Evolutionary conservation across 139 green algal species (phyloP).

Genomic region (Chlamydomonas incerta): DNA sequence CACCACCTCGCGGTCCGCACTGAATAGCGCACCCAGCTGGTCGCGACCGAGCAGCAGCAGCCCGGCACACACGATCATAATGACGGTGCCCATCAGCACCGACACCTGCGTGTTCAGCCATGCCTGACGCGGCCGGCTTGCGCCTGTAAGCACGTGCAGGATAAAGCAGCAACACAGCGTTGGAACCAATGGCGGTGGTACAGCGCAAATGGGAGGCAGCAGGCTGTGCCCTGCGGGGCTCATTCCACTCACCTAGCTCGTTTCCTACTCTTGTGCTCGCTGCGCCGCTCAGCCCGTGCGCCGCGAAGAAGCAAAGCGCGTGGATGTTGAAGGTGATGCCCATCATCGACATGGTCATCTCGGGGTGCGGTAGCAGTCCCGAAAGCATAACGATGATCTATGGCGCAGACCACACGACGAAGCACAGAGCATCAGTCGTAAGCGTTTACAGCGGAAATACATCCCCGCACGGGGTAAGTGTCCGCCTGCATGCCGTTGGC

Average conservation of each 20-base stretch:
- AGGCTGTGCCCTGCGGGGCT: no score
- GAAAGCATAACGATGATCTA: slow-evolving; percentile 72
- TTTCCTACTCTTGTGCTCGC: slow-evolving; percentile 74
- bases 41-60: slow-evolving; percentile 54
- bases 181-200: no score
- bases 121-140: slow-evolving; percentile 58
- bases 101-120: slow-evolving; percentile 71
- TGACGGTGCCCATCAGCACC: slow-evolving; percentile 69
- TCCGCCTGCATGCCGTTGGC: no score
- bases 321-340: slow-evolving; percentile 80
- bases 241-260: slow-evolving; percentile 72
- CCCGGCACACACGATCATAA: slow-evolving; percentile 60
- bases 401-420: neutral
- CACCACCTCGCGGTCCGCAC: slow-evolving; percentile 48
- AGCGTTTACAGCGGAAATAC: no score
- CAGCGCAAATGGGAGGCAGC: no score
- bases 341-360: slow-evolving; percentile 81
- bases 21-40: slow-evolving; percentile 61
- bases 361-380: slow-evolving; percentile 62
- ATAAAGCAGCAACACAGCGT: no score
- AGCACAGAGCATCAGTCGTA: no score
- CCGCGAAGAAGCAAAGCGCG: slow-evolving; percentile 77
- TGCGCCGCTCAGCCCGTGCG: slow-evolving; percentile 65
- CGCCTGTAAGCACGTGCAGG: slow-evolving; percentile 21
- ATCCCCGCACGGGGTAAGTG: no score